Conservation (phyloP, 495 filamentous ascomycete species). For the Pseudoneurospora amorphoporcata region DNA sequence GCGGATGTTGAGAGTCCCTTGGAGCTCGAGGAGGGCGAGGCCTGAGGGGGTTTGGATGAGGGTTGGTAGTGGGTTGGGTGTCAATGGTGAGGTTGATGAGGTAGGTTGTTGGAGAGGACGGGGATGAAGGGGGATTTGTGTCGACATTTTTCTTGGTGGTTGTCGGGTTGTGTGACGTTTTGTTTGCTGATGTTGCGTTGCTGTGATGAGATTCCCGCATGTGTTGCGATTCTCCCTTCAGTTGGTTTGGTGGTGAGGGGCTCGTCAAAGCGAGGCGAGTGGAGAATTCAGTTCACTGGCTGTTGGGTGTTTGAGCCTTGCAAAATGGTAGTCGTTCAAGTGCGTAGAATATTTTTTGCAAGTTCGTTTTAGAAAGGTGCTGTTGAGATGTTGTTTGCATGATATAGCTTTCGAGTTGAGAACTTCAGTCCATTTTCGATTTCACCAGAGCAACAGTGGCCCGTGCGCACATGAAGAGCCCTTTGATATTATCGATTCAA, state of each 20-base stretch:
- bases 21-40: slow-evolving; percentile 78
- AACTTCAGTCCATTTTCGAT: background rate
- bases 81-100: background rate
- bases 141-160: slow-evolving; percentile 6
- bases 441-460: background rate
- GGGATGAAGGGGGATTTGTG: slow-evolving; percentile 10
- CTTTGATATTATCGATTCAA: background rate
- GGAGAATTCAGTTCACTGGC: background rate
- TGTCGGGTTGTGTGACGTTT: background rate
- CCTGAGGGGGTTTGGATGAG: slow-evolving; percentile 77
- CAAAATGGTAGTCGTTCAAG: background rate
- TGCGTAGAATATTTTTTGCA: background rate
- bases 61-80: slow-evolving; percentile 55
- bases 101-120: background rate
- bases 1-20: slow-evolving; percentile 72
- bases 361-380: background rate
- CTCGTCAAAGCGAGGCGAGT: slow-evolving; percentile 1
- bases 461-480: background rate
- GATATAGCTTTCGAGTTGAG: background rate
- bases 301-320: background rate
- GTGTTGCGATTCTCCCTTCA: background rate
- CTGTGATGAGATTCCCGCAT: background rate
- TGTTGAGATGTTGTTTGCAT: background rate
- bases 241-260: background rate
- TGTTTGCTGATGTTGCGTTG: background rate